Conservation (phyloP, 805 yeast species). For the Komagataella populi region DNA sequence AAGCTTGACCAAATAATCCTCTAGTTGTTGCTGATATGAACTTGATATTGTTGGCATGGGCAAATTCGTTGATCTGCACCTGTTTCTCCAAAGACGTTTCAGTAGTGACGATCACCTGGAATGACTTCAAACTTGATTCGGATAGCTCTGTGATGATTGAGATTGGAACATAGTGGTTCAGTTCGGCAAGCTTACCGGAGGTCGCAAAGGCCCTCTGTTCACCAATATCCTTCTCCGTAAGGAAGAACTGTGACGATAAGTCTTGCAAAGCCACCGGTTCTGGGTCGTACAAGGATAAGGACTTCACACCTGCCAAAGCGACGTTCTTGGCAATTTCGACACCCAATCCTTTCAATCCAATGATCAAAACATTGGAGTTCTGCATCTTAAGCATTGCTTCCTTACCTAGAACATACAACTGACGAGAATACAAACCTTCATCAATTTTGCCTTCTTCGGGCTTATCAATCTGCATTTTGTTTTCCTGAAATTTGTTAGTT, state of each 20-base stretch:
- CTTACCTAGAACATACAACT: constrained; percentile 88
- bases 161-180: constrained; percentile 85
- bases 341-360: constrained; percentile 89
- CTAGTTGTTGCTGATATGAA: constrained; percentile 72
- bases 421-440: constrained; percentile 92
- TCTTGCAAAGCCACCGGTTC: constrained; percentile 51
- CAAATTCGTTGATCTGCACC: constrained; percentile 56
- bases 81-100: constrained; percentile 62
- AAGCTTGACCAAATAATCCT: constrained; percentile 81
- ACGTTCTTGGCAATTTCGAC: constrained; percentile 94
- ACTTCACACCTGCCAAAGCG: constrained; percentile 94
- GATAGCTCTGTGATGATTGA: constrained; percentile 44
- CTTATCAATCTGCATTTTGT: constrained; percentile 28
- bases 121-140: constrained; percentile 38
- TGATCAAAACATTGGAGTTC: constrained; percentile 76
- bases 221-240: constrained; percentile 62
- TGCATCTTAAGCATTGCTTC: constrained; percentile 99
- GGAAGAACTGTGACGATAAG: constrained; percentile 81
- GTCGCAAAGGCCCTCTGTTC: constrained; percentile 62
- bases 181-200: constrained; percentile 57
- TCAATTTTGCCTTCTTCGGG: constrained; percentile 48
- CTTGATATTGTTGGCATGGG: constrained; percentile 63
- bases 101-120: constrained; percentile 79
- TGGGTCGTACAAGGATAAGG: constrained; percentile 78
- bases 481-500: neutral